These are phyloP conservation scores for Oryza brachyantha DNA, from an alignment of 176 grass and related monocot genomes.

Conservation along the genomic window DNA sequence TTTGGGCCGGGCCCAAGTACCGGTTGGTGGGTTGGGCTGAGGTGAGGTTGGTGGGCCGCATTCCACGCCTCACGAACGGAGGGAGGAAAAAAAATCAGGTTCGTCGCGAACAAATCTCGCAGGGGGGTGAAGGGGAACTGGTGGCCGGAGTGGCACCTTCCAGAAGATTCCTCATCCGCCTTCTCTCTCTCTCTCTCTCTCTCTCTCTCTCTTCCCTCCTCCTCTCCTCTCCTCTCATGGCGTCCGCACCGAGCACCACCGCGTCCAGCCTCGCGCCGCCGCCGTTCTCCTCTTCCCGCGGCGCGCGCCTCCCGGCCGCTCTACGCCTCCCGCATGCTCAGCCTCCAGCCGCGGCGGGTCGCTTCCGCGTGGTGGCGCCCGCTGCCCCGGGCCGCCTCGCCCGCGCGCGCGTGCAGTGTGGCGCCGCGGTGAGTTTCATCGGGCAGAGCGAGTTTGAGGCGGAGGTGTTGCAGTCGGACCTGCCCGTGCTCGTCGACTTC, in stretches of 20 bases:
- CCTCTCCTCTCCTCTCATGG: conserved; percentile 38
- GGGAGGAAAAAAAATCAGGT: background rate
- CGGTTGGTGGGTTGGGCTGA: background rate
- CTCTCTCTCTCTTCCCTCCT: no score
- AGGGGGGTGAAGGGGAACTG: conserved; percentile 5
- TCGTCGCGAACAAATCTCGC: conserved; percentile 2
- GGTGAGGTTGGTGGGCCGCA: no score
- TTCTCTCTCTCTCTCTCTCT: no score
- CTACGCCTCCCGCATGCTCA: background rate
- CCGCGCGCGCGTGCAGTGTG: conserved; percentile 50
- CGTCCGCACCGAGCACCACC: conserved; percentile 46
- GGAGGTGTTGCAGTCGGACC: conserved; percentile 76
- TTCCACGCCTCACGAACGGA: background rate
- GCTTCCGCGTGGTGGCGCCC: conserved; percentile 16
- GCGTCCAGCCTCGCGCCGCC: conserved; percentile 13
- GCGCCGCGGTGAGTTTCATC: conserved; percentile 49
- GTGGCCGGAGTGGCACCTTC: conserved; percentile 34
- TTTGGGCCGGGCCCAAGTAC: background rate
- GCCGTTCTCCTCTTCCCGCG: background rate
- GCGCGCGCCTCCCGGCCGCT: background rate
- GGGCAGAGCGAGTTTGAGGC: conserved; percentile 62
- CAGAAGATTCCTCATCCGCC: conserved; percentile 22
- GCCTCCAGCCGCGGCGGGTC: background rate
- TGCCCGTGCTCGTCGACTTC: conserved; percentile 95
- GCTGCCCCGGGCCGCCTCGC: background rate